These are phyloP conservation scores for Cyberlindnera petersonii DNA, from an alignment of 805 yeast species.

Conservation along the genomic window DNA sequence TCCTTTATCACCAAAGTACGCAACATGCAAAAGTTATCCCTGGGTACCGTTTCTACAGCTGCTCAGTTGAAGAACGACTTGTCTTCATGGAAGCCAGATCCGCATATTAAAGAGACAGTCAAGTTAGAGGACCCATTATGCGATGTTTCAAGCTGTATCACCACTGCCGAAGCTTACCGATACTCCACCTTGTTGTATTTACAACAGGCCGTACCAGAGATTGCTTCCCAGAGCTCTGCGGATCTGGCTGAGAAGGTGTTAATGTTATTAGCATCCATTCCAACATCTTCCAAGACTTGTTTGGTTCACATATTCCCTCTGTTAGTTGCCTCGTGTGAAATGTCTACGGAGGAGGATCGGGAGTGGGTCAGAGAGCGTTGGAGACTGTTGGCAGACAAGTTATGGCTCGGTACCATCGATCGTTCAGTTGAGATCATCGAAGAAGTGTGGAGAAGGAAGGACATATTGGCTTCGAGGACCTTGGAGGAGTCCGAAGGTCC, in stretches of 20 bases:
- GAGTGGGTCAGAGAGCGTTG: conserved; percentile 60
- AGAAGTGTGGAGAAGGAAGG: conserved; percentile 68
- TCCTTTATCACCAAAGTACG: conserved; percentile 49
- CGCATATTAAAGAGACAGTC: conserved; percentile 28
- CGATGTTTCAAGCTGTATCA: conserved; percentile 56
- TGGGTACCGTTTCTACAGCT: conserved; percentile 49
- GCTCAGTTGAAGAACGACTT: conserved; percentile 50
- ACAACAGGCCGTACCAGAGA: conserved; percentile 70
- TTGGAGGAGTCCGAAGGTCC: conserved; percentile 1
- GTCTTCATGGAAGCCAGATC: conserved; percentile 52
- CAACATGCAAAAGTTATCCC: conserved; percentile 36
- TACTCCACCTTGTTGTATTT: conserved; percentile 55
- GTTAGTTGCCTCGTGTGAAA: conserved; percentile 64
- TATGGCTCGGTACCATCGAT: conserved; percentile 67
- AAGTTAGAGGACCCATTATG: conserved; percentile 43
- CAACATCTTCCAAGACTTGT: conserved; percentile 51
- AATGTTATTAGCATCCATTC: conserved; percentile 58
- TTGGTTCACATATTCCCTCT: conserved; percentile 64
- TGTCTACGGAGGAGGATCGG: conserved; percentile 52
- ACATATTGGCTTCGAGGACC: conserved; percentile 21
- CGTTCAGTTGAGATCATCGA: conserved; percentile 63
- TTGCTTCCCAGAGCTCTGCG: conserved; percentile 51
- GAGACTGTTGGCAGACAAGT: conserved; percentile 45
- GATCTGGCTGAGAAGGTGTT: conserved; percentile 57
- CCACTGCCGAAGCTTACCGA: conserved; percentile 69